These are phyloP conservation scores for Trichoderma semiorbis DNA, from an alignment of 2,329 filamentous ascomycete species.

Conservation along the genomic window DNA sequence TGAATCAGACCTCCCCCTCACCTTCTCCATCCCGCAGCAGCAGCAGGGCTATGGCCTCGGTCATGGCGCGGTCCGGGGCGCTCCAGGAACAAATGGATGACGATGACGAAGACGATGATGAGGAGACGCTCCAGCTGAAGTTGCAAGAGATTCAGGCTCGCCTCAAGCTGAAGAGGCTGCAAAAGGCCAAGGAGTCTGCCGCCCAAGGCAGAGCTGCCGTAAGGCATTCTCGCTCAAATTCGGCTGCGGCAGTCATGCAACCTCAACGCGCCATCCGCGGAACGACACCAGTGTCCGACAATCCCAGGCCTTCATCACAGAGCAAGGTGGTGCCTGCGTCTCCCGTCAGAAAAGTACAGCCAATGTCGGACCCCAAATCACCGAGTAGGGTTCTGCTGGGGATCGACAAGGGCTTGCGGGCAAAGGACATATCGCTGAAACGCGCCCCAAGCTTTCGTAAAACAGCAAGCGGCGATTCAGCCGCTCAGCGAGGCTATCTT, in stretches of 20 bases:
- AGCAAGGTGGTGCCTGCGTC: conserved; percentile 65
- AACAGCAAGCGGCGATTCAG: conserved; percentile 19
- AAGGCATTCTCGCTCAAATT: conserved; percentile 22
- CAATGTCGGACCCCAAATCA: conserved; percentile 58
- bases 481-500: conserved; percentile 37
- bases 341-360: conserved; percentile 60
- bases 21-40: conserved; percentile 53
- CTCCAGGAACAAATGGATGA: conserved; percentile 28
- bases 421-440: conserved; percentile 79
- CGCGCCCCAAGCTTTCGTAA: conserved; percentile 55
- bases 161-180: conserved; percentile 81
- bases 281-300: conserved; percentile 29
- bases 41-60: conserved; percentile 13
- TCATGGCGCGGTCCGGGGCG: conserved; percentile 32
- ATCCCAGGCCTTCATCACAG: conserved; percentile 25
- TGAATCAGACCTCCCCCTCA: conserved; percentile 64
- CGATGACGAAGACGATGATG: conserved; percentile 68
- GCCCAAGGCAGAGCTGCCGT: conserved; percentile 23
- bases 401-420: conserved; percentile 83
- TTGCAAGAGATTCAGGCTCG: conserved; percentile 85
- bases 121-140: conserved; percentile 83
- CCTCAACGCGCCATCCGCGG: conserved; percentile 23
- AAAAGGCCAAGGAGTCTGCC: conserved; percentile 47
- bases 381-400: conserved; percentile 78
- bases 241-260: conserved; percentile 25